These are phyloP conservation scores for Pouteria glomerata DNA, from an alignment of 148 eudicot genomes.

Conservation along the genomic window DNA sequence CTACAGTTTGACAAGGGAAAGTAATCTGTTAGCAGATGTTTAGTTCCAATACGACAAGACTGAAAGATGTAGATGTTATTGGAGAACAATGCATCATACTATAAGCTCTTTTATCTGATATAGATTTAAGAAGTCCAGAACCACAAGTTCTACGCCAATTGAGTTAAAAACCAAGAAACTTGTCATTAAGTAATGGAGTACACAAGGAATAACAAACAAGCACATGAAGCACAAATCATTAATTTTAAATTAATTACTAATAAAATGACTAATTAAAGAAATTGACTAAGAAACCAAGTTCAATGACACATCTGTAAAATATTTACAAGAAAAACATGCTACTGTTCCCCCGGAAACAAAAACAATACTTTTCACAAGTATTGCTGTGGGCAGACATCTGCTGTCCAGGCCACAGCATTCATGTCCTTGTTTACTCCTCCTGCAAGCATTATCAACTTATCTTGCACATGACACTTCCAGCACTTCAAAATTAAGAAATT, in stretches of 20 bases:
- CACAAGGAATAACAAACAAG: not conserved
- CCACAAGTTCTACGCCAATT: not conserved
- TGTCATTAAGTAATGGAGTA: not conserved
- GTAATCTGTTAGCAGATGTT: not conserved
- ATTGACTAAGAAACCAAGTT: not conserved
- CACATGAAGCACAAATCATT: not conserved
- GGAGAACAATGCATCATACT: constrained; percentile 8
- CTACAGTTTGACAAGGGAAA: constrained; percentile 28
- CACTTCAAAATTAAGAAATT: too few relatives aligned
- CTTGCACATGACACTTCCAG: too few relatives aligned
- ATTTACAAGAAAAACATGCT: constrained; percentile 1
- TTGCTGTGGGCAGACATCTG: too few relatives aligned
- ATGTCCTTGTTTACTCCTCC: too few relatives aligned
- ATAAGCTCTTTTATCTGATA: not conserved
- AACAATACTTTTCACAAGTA: too few relatives aligned
- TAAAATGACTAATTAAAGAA: not conserved
- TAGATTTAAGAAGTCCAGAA: not conserved
- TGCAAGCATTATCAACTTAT: too few relatives aligned
- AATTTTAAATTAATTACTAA: not conserved
- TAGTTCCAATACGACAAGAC: not conserved
- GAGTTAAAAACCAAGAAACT: not conserved
- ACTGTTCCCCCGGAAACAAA: not conserved
- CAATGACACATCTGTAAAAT: not conserved
- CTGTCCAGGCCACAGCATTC: too few relatives aligned
- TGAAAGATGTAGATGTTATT: not conserved